These are phyloP conservation scores for Planoprotostelium fungivorum DNA, from an alignment of 78 protist genomes.

Conservation along the genomic window DNA sequence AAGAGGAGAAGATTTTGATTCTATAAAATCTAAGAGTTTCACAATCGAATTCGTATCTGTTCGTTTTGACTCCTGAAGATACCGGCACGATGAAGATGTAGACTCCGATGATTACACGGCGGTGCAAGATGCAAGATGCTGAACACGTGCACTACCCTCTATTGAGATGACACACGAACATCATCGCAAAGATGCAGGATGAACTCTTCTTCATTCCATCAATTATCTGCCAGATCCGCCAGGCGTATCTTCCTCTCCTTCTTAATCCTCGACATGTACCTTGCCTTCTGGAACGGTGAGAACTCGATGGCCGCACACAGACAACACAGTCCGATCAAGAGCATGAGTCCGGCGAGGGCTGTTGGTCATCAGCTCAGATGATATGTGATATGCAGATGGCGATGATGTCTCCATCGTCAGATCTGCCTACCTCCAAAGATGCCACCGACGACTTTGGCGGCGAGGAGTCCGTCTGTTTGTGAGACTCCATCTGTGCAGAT, in stretches of 20 bases:
- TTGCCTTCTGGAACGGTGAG: not conserved
- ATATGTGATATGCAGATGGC: not conserved
- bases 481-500: not conserved
- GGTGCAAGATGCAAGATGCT: too few relatives aligned
- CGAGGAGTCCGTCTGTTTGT: not conserved
- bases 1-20: too few relatives aligned
- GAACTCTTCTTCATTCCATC: too few relatives aligned
- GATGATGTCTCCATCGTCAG: not conserved
- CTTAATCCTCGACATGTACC: not conserved
- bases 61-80: too few relatives aligned
- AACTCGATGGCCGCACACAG: not conserved
- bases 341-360: not conserved
- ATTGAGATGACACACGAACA: too few relatives aligned
- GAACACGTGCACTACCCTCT: too few relatives aligned
- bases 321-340: not conserved
- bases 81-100: too few relatives aligned
- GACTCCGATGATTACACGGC: too few relatives aligned
- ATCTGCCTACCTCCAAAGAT: not conserved
- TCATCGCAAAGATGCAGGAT: too few relatives aligned
- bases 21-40: too few relatives aligned
- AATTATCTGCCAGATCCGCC: not conserved
- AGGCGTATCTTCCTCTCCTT: not conserved
- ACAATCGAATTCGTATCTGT: too few relatives aligned
- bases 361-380: not conserved
- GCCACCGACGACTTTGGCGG: not conserved